These are phyloP conservation scores for Aureobasidium uvarum DNA, from an alignment of 2,329 filamentous ascomycete genomes.

Conservation along the genomic window DNA sequence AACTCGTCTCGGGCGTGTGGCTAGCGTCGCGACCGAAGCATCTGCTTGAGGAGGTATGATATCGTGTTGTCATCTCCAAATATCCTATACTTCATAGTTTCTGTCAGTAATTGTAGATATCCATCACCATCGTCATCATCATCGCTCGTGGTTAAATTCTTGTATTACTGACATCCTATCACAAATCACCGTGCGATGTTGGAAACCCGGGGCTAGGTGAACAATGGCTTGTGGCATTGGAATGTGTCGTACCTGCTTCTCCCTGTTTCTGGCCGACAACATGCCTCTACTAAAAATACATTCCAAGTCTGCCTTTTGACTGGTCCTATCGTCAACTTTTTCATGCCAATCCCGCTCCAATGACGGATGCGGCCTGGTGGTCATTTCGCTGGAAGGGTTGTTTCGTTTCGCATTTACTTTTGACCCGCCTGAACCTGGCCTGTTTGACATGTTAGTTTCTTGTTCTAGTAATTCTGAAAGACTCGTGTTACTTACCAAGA, in stretches of 20 bases:
- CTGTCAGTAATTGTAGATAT: neutral
- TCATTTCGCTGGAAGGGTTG: neutral
- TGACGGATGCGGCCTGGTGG: constrained; percentile 11
- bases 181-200: constrained; percentile 25
- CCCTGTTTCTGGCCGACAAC: constrained; percentile 10
- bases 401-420: constrained; percentile 28
- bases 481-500: constrained; percentile 66
- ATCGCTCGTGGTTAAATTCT: constrained; percentile 5
- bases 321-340: constrained; percentile 11
- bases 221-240: constrained; percentile 23
- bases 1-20: neutral
- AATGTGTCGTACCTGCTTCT: constrained; percentile 25
- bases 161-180: constrained; percentile 18
- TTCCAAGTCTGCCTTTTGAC: constrained; percentile 17
- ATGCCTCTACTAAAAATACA: constrained; percentile 25
- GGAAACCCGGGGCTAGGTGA: constrained; percentile 18
- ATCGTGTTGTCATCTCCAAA: neutral
- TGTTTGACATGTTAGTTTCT: constrained; percentile 24
- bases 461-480: constrained; percentile 31
- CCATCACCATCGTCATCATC: neutral
- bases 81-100: neutral
- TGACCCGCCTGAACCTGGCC: constrained; percentile 30
- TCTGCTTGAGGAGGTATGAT: neutral
- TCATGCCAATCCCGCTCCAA: constrained; percentile 2
- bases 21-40: neutral